Percentiles rank a stretch among this genome's conserved stretches.
Evolutionary conservation across 495 filamentous ascomycete genomes (phyloP).

Genomic region (Schizothecium vesticola): DNA sequence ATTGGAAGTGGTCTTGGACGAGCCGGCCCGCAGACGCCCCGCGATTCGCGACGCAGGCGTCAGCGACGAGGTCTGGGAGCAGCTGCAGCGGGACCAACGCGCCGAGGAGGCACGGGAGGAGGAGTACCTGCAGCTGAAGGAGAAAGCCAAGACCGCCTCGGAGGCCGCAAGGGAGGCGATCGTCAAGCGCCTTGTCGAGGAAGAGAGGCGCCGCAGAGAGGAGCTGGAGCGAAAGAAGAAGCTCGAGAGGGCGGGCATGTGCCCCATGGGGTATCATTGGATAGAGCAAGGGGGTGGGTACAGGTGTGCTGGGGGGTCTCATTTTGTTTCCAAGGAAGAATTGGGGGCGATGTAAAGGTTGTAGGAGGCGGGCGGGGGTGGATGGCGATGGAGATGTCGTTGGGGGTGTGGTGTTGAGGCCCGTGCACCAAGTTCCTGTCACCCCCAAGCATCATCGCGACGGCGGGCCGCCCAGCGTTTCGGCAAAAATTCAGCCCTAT

Average conservation of each 20-base stretch:
- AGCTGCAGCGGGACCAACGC: conserved; percentile 47
- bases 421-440: background rate
- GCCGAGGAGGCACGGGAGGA: conserved; percentile 29
- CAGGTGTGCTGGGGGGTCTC: conserved; percentile 47
- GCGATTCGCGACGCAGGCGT: conserved; percentile 51
- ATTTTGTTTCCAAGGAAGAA: conserved; percentile 28
- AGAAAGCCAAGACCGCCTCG: conserved; percentile 19
- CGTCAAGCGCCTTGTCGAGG: conserved; percentile 23
- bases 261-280: conserved; percentile 49
- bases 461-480: background rate
- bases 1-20: background rate
- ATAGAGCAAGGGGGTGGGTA: conserved; percentile 49
- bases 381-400: background rate
- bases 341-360: background rate
- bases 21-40: background rate
- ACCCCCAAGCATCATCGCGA: background rate
- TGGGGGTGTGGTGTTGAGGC: background rate
- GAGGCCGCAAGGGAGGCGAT: conserved; percentile 24
- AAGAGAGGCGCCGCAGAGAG: conserved; percentile 27
- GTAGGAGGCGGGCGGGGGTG: background rate
- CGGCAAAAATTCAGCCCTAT: background rate
- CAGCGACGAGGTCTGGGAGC: conserved; percentile 55
- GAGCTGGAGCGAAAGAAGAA: conserved; percentile 42
- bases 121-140: conserved; percentile 22
- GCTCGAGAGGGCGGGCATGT: conserved; percentile 46